Base-by-base conservation (phyloP, 2,329 filamentous ascomycete species). In the Reticulascus tulasneorum region DNA sequence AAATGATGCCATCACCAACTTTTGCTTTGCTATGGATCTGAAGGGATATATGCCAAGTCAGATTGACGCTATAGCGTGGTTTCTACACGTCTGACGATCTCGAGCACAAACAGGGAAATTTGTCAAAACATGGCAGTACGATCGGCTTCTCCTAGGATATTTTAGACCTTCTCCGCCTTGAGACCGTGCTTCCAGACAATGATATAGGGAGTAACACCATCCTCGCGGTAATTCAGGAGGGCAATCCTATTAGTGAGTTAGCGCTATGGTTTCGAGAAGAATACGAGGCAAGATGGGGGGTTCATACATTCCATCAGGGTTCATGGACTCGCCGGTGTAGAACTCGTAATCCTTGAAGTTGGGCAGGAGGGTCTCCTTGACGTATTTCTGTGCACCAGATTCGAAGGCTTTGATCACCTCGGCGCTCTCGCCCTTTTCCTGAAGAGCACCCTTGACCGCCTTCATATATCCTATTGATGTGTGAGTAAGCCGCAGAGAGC, bases 281-380 rank as follows among this genome's bases (percentile, higher is more conserved):
- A 40, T 9, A 16, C 28, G 7, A 20, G 12, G 11, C 18, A 38
- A 30, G 27, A 20, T 21, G 10, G 27, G 17, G 42, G 21, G 11
- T 19, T 77, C 85, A 58, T 73, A 93, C 93, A 96, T 94, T 73
- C 84, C 90, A 58, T 95, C 86, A 54, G 85, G 82, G 69, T 94
- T 79, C 87, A 94, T 94, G 54, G 80, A 84, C 75, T 93, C 83
- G 71, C 91, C 90, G 54, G 85, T 87, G 69, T 85, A 86, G 69
- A 96, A 91, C 66, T 97, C 91, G 66, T 84, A 94, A 75, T 97
- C 87, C 74, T 94, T 90, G 77, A 95, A 95, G 72, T 87, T 91
- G 63, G 60, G 69, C 42, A 84, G 71, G 50, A 95, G 75, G 60
- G 78, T 79, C 74, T 87, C 83, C 77, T 94, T 95, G 66, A 86